Conservation (phyloP, 116 monocot genomes). For the Trichopus zeylanicus region DNA sequence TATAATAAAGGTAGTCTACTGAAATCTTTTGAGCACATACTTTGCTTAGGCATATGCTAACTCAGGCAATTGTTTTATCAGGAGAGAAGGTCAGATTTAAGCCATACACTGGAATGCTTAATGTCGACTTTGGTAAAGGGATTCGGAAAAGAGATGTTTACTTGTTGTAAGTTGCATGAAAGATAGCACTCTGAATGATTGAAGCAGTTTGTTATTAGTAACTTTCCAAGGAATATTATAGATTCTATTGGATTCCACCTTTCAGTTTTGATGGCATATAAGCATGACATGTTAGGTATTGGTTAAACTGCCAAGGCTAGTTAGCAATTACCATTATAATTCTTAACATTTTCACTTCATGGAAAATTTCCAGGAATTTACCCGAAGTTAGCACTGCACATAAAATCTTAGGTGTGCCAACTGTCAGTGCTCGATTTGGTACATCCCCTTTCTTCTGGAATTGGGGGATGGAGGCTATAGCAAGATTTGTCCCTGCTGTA, state of each 20-base stretch:
- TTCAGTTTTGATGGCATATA: too few relatives aligned
- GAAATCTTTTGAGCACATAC: not conserved
- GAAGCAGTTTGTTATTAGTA: too few relatives aligned
- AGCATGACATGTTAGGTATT: too few relatives aligned
- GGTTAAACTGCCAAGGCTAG: too few relatives aligned
- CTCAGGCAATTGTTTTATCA: constrained; percentile 21
- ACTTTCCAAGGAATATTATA: too few relatives aligned
- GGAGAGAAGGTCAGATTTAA: constrained; percentile 72
- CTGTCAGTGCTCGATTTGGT: constrained; percentile 95
- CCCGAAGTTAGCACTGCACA: constrained; percentile 87
- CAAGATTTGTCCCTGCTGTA: constrained; percentile 75
- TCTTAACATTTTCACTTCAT: too few relatives aligned
- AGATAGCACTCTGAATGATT: too few relatives aligned
- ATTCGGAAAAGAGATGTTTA: constrained; percentile 80
- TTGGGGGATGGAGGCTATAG: constrained; percentile 83
- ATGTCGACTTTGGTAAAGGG: constrained; percentile 88
- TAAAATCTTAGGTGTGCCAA: constrained; percentile 88
- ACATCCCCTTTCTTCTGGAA: constrained; percentile 97
- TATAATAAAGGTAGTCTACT: constrained; percentile 63
- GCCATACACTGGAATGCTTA: constrained; percentile 83
- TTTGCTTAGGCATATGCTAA: constrained; percentile 5
- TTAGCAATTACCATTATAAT: too few relatives aligned
- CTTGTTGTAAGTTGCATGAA: constrained; percentile 71
- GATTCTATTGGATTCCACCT: too few relatives aligned
- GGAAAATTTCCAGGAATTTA: constrained; percentile 52